These are phyloP conservation scores for Colletotrichum spinosum DNA, from an alignment of 2,329 filamentous ascomycete species.

Conservation along the genomic window DNA sequence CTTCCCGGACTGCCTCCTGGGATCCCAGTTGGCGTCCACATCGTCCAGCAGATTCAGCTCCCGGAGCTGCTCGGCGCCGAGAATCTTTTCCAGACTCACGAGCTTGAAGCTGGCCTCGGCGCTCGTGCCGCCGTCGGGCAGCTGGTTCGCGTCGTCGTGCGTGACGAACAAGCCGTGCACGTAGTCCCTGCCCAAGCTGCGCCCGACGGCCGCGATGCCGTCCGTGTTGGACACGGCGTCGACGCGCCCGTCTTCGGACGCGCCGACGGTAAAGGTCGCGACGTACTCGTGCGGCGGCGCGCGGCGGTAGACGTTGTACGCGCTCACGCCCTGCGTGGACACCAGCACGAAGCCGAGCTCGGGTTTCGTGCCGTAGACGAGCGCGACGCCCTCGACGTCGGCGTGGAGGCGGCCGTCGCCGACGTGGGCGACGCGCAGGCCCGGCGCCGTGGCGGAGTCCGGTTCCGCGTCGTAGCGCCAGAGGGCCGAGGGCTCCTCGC, in stretches of 20 bases:
- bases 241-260: slow-evolving; percentile 53
- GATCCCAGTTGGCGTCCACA: slow-evolving; percentile 54
- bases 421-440: slow-evolving; percentile 53
- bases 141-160: slow-evolving; percentile 66
- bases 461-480: slow-evolving; percentile 66
- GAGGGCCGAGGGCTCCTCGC: slow-evolving; percentile 63
- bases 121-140: slow-evolving; percentile 57
- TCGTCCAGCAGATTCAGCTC: slow-evolving; percentile 47
- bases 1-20: slow-evolving; percentile 40
- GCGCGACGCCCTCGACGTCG: slow-evolving; percentile 65
- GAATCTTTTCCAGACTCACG: slow-evolving; percentile 53
- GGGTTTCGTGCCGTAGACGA: slow-evolving; percentile 57
- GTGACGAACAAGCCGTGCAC: slow-evolving; percentile 60
- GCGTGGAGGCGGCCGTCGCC: slow-evolving; percentile 61
- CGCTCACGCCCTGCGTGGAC: slow-evolving; percentile 64
- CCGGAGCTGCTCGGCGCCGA: slow-evolving; percentile 45
- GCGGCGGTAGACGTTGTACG: slow-evolving; percentile 63
- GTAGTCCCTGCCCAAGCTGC: slow-evolving; percentile 54
- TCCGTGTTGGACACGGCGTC: slow-evolving; percentile 67
- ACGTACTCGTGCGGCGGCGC: slow-evolving; percentile 61
- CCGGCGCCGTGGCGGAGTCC: slow-evolving; percentile 47
- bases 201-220: slow-evolving; percentile 60
- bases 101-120: slow-evolving; percentile 64
- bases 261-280: slow-evolving; percentile 59
- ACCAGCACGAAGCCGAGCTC: slow-evolving; percentile 62